Conservation (phyloP, 2,329 filamentous ascomycete species). For the Didymella segeticola region DNA sequence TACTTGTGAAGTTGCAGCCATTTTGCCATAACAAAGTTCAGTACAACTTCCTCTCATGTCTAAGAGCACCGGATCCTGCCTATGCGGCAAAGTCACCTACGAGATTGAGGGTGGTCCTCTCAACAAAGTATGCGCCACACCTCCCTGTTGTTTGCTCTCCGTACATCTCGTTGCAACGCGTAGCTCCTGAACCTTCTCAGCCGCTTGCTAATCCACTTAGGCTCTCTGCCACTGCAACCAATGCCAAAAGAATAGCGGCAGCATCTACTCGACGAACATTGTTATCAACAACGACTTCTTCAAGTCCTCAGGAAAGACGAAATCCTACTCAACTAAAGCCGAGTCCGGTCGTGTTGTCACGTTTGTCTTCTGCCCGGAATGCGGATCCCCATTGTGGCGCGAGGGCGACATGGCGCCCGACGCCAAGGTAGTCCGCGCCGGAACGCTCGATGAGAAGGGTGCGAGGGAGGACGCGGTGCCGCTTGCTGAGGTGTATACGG, state of each 20-base stretch:
- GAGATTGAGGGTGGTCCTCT: constrained; percentile 12
- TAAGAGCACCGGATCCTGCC: constrained; percentile 12
- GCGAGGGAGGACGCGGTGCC: constrained; percentile 8
- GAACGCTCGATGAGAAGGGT: constrained; percentile 11
- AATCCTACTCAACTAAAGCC: constrained; percentile 14
- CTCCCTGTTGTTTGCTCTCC: no score
- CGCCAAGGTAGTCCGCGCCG: constrained; percentile 9
- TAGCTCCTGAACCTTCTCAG: background rate
- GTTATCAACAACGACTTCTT: constrained; percentile 15
- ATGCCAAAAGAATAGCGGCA: constrained; percentile 13
- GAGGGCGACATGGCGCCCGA: constrained; percentile 16
- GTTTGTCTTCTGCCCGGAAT: constrained; percentile 14
- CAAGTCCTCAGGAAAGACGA: constrained; percentile 10
- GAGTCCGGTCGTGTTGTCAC: constrained; percentile 16
- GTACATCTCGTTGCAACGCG: no score
- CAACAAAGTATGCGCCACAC: background rate
- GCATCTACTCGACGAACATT: constrained; percentile 10
- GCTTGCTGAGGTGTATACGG: constrained; percentile 12
- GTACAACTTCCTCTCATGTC: no score
- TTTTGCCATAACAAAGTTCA: no score
- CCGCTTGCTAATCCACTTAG: background rate
- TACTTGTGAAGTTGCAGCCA: no score
- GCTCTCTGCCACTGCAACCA: constrained; percentile 17
- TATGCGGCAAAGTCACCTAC: constrained; percentile 16
- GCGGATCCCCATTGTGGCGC: constrained; percentile 13